A percentile compares a stretch with the other conserved stretches of the same genome.
phyloP scores from a whole-genome alignment of 1,284 basidiomycete species.

The Anthracocystis walkeri region DNA sequence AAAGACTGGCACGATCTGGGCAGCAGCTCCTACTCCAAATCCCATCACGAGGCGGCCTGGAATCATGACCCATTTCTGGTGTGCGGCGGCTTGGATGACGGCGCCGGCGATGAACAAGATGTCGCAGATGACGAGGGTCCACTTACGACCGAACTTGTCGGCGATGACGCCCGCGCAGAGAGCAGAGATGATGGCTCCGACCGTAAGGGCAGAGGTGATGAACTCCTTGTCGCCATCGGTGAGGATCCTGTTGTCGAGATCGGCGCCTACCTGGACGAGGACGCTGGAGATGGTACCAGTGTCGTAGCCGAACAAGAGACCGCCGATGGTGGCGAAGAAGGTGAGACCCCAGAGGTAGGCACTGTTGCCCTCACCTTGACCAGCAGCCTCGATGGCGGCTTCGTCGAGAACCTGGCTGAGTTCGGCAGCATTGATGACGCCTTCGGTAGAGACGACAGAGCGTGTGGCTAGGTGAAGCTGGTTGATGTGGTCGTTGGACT shows the following conservation, averaged over 20 bases:
- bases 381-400: slow-evolving; percentile 55
- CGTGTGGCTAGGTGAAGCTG: slow-evolving; percentile 33
- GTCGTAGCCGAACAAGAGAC: slow-evolving; percentile 54
- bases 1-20: slow-evolving; percentile 69
- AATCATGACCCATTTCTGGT: slow-evolving; percentile 68
- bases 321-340: slow-evolving; percentile 49
- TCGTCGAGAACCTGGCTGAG: slow-evolving; percentile 49
- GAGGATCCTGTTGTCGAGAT: slow-evolving; percentile 37
- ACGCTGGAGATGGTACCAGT: slow-evolving; percentile 41
- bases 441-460: slow-evolving; percentile 46
- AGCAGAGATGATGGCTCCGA: slow-evolving; percentile 60
- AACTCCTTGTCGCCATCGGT: slow-evolving; percentile 53
- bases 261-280: slow-evolving; percentile 45
- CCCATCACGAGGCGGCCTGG: slow-evolving; percentile 71
- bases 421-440: slow-evolving; percentile 44
- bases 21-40: slow-evolving; percentile 69
- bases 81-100: slow-evolving; percentile 68
- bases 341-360: slow-evolving; percentile 53
- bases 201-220: slow-evolving; percentile 51
- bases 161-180: slow-evolving; percentile 65
- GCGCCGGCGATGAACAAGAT: slow-evolving; percentile 68
- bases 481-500: slow-evolving; percentile 10
- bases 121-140: slow-evolving; percentile 61
- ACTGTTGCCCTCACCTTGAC: slow-evolving; percentile 44
- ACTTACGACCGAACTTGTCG: slow-evolving; percentile 70